Evolutionary conservation across 805 yeast species (phyloP).

Genomic region (Ogataea parapolymorpha): DNA sequence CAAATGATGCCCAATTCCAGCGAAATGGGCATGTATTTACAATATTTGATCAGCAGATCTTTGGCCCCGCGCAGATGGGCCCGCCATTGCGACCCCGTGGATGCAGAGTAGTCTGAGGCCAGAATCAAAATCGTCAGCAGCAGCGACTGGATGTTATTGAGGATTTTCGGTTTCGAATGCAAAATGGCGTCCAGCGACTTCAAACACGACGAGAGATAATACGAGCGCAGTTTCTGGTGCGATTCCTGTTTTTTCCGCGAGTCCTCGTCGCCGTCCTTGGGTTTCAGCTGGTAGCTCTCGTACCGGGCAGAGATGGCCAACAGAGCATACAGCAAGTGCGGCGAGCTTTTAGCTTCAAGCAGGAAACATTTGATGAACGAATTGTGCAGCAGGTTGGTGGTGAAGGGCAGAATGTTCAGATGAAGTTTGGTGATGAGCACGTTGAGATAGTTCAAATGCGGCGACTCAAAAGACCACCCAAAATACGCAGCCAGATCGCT

Average conservation of each 20-base stretch:
- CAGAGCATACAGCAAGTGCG: conserved; percentile 65
- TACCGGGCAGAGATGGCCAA: conserved; percentile 70
- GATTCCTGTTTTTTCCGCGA: conserved; percentile 21
- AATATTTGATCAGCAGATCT: conserved; percentile 53
- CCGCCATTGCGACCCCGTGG: conserved; percentile 60
- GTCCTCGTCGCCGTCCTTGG: conserved; percentile 13
- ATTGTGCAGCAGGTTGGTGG: conserved; percentile 33
- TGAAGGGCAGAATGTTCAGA: conserved; percentile 34
- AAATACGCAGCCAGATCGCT: conserved; percentile 29
- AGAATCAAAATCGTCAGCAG: conserved; percentile 64
- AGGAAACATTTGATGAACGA: conserved; percentile 33
- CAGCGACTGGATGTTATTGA: conserved; percentile 63
- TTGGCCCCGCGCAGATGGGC: conserved; percentile 68
- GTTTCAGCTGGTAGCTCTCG: conserved; percentile 31
- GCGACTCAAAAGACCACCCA: conserved; percentile 29
- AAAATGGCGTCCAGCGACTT: conserved; percentile 53
- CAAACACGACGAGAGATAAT: conserved; percentile 63
- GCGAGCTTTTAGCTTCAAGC: conserved; percentile 41
- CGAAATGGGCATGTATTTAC: conserved; percentile 31
- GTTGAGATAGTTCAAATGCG: conserved; percentile 33
- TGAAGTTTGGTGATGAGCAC: conserved; percentile 35
- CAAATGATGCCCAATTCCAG: conserved; percentile 38
- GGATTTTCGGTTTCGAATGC: conserved; percentile 38
- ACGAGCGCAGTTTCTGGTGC: conserved; percentile 60
- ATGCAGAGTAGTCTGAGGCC: conserved; percentile 61